A percentile compares a stretch with the other conserved stretches of the same genome.
These are phyloP conservation scores for Vicia sativa DNA, from an alignment of 306 rosid genomes.

Conservation along the genomic window DNA sequence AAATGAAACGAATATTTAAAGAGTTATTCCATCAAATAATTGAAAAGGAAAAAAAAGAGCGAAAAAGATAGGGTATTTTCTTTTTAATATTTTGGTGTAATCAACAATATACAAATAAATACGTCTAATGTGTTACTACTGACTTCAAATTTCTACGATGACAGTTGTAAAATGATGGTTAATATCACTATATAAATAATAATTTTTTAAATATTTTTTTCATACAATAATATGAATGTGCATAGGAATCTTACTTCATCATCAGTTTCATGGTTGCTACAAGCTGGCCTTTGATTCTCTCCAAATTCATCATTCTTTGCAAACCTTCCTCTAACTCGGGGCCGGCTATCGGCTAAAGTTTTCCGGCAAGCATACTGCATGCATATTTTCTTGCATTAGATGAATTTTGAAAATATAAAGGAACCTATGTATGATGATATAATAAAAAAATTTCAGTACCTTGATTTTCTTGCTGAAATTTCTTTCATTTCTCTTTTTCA, in stretches of 20 bases:
- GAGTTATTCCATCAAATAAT: constrained; percentile 33
- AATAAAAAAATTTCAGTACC: constrained; percentile 47
- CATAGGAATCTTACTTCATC: constrained; percentile 68
- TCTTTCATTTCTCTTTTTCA: constrained; percentile 94
- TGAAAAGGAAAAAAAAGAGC: constrained; percentile 2
- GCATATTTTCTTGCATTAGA: constrained; percentile 10
- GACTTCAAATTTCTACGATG: neutral
- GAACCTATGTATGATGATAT: constrained; percentile 18
- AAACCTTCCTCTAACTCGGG: constrained; percentile 96
- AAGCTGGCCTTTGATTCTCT: constrained; percentile 59
- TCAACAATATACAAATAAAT: neutral
- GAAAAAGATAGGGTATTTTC: constrained; percentile 35
- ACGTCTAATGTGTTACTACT: neutral
- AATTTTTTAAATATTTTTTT: too few species aligned
- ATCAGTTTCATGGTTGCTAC: constrained; percentile 80
- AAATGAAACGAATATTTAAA: constrained; percentile 36
- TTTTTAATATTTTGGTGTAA: neutral
- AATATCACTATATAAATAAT: neutral
- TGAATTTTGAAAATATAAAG: constrained; percentile 6
- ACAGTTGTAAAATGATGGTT: neutral
- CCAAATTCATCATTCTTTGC: constrained; percentile 94
- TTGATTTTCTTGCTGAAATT: constrained; percentile 99
- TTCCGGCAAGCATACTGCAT: constrained; percentile 96
- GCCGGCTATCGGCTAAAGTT: constrained; percentile 93
- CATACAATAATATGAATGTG: too few species aligned